Conservation (phyloP, 441 rosid genomes). For the Metrosideros polymorpha region DNA sequence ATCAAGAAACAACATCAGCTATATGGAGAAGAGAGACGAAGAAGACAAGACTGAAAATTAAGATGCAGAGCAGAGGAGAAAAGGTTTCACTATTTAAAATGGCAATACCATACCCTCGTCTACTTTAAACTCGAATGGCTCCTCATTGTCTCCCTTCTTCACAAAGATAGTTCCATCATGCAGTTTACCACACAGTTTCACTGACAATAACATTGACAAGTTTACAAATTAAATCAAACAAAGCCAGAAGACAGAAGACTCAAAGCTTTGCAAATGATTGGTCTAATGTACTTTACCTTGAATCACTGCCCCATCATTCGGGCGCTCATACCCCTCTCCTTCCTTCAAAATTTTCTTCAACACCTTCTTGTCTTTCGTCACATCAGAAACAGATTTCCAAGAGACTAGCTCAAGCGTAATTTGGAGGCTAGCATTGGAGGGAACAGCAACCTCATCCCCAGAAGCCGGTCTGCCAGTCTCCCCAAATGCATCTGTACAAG, state of each 20-base stretch:
- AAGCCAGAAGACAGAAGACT: background rate
- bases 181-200: constrained; percentile 70
- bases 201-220: constrained; percentile 14
- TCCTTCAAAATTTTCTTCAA: constrained; percentile 68
- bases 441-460: constrained; percentile 51
- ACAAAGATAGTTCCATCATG: constrained; percentile 61
- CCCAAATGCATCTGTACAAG: constrained; percentile 73
- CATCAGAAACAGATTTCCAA: constrained; percentile 68
- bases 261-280: background rate
- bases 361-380: constrained; percentile 80
- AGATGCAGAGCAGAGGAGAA: background rate
- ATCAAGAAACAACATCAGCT: background rate
- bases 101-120: constrained; percentile 53
- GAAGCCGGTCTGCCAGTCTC: constrained; percentile 62
- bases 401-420: constrained; percentile 65
- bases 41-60: background rate
- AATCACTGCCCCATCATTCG: constrained; percentile 84
- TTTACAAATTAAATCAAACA: background rate
- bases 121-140: constrained; percentile 60
- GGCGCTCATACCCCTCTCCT: constrained; percentile 85
- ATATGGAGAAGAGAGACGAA: background rate
- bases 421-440: constrained; percentile 51
- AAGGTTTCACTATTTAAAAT: background rate
- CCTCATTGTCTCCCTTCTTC: constrained; percentile 58
- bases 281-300: constrained; percentile 25